phyloP scores from a whole-genome alignment of 306 rosid genomes.

The Lathyrus oleraceus region DNA sequence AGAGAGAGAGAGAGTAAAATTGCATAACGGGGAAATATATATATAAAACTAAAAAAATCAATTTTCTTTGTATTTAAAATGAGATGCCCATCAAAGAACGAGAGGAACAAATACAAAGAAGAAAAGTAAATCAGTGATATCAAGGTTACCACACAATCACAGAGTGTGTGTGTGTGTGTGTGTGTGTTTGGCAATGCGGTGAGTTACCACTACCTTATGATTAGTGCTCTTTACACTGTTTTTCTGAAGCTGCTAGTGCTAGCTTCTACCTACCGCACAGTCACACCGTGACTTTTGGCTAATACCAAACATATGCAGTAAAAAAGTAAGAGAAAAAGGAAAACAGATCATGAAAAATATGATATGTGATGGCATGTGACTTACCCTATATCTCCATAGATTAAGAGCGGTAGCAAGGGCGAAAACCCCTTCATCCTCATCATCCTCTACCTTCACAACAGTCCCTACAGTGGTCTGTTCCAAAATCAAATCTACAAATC shows the following conservation, averaged over 20 bases:
- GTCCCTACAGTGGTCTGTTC: constrained; percentile 72
- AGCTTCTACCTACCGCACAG: too few relatives aligned
- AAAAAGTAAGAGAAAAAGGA: not conserved
- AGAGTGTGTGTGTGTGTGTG: too few relatives aligned
- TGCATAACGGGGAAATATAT: not conserved
- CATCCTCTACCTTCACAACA: constrained; percentile 76
- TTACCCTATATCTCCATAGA: constrained; percentile 70
- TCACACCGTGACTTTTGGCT: too few relatives aligned
- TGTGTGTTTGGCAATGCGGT: too few relatives aligned
- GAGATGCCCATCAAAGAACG: not conserved
- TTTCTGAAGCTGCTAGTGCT: too few relatives aligned
- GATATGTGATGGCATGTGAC: constrained; percentile 19
- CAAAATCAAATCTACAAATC: constrained; percentile 68
- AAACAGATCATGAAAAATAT: constrained; percentile 4
- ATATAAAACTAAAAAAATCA: not conserved
- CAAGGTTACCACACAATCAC: constrained; percentile 9
- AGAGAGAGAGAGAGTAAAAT: too few relatives aligned
- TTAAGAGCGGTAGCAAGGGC: constrained; percentile 72
- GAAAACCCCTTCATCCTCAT: constrained; percentile 77
- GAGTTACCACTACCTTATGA: too few relatives aligned
- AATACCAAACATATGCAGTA: too few relatives aligned
- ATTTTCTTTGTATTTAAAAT: not conserved
- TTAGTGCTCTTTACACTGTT: too few relatives aligned
- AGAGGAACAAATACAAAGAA: not conserved
- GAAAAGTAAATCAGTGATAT: not conserved